Percentiles rank a stretch among this genome's conserved stretches.
These are phyloP conservation scores for Rutidosis leptorrhynchoides DNA, from an alignment of 129 eudicot species.

Conservation along the genomic window DNA sequence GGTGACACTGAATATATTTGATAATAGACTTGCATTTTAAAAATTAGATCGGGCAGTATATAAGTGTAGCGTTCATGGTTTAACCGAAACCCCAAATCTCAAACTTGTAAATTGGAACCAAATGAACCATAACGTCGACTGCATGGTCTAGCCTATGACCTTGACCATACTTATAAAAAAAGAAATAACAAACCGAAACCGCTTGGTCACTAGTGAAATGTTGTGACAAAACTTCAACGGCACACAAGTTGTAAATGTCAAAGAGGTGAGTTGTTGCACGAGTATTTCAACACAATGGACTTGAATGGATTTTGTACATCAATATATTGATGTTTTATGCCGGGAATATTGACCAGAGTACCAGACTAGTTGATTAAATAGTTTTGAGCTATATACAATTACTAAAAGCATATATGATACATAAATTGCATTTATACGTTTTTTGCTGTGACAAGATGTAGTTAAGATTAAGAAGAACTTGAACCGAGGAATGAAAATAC, in stretches of 20 bases:
- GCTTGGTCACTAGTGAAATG: conserved; percentile 19
- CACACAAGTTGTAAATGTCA: conserved; percentile 24
- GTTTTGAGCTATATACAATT: neutral
- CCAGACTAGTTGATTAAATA: neutral
- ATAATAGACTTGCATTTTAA: too few relatives aligned
- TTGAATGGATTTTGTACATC: conserved; percentile 6
- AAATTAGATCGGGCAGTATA: too few relatives aligned
- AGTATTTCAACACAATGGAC: conserved; percentile 17
- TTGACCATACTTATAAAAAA: neutral
- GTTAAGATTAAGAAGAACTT: too few relatives aligned
- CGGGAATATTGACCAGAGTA: neutral
- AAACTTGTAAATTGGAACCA: neutral
- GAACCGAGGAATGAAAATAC: too few relatives aligned
- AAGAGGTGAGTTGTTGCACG: conserved; percentile 1
- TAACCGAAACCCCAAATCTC: too few relatives aligned
- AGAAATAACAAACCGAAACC: conserved; percentile 20
- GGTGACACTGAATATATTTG: too few relatives aligned
- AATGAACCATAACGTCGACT: neutral
- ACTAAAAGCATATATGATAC: too few relatives aligned
- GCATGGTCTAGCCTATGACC: neutral
- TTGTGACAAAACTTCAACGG: neutral
- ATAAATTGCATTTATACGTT: too few relatives aligned
- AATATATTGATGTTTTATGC: neutral
- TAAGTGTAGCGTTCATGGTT: too few relatives aligned
- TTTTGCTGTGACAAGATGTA: too few relatives aligned